Percentiles rank a stretch among this genome's conserved stretches.
Evolutionary conservation across 306 rosid genomes (phyloP).

Genomic region (Lagenaria siceraria): DNA sequence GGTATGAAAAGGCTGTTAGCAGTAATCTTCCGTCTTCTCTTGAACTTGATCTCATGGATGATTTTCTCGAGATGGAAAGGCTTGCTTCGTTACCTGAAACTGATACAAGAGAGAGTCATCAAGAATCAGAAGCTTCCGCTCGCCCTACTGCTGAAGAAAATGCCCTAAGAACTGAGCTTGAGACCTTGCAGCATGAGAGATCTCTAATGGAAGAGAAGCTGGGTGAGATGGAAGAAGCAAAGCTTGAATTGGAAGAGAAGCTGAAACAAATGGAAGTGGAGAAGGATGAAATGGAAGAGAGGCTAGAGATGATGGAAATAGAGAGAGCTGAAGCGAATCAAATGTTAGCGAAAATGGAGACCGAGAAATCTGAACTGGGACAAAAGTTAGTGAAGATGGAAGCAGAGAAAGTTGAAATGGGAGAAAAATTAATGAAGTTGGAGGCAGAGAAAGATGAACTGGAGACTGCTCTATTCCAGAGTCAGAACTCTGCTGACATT

Average conservation of each 20-base stretch:
- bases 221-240: slow-evolving; percentile 38
- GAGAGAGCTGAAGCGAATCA: slow-evolving; percentile 16
- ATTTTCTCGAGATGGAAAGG: slow-evolving; percentile 93
- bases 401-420: slow-evolving; percentile 23
- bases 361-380: slow-evolving; percentile 13
- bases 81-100: slow-evolving; percentile 58
- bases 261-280: slow-evolving; percentile 11
- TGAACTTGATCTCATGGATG: slow-evolving; percentile 80
- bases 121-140: slow-evolving; percentile 26
- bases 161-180: slow-evolving; percentile 46
- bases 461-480: slow-evolving; percentile 35
- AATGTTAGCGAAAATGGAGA: not conserved
- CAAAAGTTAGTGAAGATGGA: slow-evolving; percentile 41
- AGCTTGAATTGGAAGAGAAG: slow-evolving; percentile 27
- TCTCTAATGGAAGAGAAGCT: slow-evolving; percentile 42
- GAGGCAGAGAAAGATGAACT: slow-evolving; percentile 54
- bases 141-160: slow-evolving; percentile 22
- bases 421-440: slow-evolving; percentile 36
- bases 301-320: slow-evolving; percentile 14
- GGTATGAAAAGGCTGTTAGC: slow-evolving; percentile 40
- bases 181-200: slow-evolving; percentile 40
- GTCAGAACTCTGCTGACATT: slow-evolving; percentile 39
- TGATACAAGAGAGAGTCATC: slow-evolving; percentile 22
- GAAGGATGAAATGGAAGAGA: slow-evolving; percentile 15
- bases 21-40: slow-evolving; percentile 40